These are phyloP conservation scores for Sporobolus alterniflorus DNA, from an alignment of 202 grass and related monocot species.

Conservation along the genomic window DNA sequence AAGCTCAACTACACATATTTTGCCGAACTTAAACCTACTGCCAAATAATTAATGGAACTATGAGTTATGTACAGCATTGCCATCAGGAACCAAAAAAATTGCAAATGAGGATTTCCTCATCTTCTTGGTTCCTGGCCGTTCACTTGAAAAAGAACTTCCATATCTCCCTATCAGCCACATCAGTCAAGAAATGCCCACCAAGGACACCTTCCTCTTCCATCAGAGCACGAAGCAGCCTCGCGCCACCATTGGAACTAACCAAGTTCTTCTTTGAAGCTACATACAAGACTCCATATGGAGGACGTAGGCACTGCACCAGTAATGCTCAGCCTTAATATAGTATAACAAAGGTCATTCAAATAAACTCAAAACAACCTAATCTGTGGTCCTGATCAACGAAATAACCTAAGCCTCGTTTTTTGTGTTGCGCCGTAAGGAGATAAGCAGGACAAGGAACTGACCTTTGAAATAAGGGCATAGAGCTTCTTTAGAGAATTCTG, in stretches of 20 bases:
- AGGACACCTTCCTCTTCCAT: conserved; percentile 89
- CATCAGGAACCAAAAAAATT: conserved; percentile 28
- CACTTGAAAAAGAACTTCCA: conserved; percentile 98
- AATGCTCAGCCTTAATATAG: conserved; percentile 1
- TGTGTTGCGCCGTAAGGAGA: not conserved
- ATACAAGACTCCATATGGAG: conserved; percentile 87
- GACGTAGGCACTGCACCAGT: conserved; percentile 76
- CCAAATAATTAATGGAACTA: conserved; percentile 68
- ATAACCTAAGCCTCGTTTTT: not conserved
- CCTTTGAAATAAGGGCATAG: conserved; percentile 90
- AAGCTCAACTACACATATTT: conserved; percentile 29
- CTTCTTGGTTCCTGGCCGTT: conserved; percentile 17
- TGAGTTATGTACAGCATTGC: conserved; percentile 44
- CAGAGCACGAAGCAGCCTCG: conserved; percentile 65
- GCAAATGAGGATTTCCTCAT: not conserved
- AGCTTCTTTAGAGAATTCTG: conserved; percentile 75
- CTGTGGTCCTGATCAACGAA: not conserved
- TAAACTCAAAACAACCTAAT: not conserved
- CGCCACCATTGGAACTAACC: conserved; percentile 66
- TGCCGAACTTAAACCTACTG: conserved; percentile 10
- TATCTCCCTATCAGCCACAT: conserved; percentile 72
- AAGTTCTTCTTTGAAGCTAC: conserved; percentile 83
- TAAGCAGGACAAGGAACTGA: conserved; percentile 33
- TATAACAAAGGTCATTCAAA: not conserved
- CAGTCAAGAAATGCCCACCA: conserved; percentile 67